These are phyloP conservation scores for Oryza punctata DNA, from an alignment of 176 grass and related monocot species.

Conservation along the genomic window DNA sequence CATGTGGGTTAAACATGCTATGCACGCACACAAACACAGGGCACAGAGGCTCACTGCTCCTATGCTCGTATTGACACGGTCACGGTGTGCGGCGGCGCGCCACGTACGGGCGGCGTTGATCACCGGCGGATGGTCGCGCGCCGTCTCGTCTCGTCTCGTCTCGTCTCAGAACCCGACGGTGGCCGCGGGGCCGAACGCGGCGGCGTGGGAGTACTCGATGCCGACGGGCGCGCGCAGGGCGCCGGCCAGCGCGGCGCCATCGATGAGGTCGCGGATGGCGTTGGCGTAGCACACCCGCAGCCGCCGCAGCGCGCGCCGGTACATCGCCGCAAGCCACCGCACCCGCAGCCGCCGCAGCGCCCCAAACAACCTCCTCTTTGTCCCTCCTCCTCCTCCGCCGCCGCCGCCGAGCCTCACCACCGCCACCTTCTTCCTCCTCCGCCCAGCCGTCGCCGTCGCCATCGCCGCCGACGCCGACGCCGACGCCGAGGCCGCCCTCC, in stretches of 20 bases:
- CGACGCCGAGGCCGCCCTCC: not conserved
- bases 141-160: not conserved
- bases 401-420: slow-evolving; percentile 52
- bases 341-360: slow-evolving; percentile 45
- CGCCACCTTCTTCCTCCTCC: slow-evolving; percentile 41
- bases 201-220: slow-evolving; percentile 47
- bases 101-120: too few relatives aligned
- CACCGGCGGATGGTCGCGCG: too few relatives aligned
- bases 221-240: slow-evolving; percentile 35
- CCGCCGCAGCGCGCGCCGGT: slow-evolving; percentile 44
- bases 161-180: slow-evolving; percentile 38
- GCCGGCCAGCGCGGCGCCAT: slow-evolving; percentile 46
- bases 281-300: slow-evolving; percentile 44
- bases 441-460: not conserved
- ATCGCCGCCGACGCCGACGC: not conserved
- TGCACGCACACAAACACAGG: too few relatives aligned
- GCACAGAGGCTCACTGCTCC: too few relatives aligned
- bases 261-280: slow-evolving; percentile 47
- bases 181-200: slow-evolving; percentile 48
- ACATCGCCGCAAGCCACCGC: slow-evolving; percentile 45
- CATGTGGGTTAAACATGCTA: too few relatives aligned
- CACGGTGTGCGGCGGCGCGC: too few relatives aligned
- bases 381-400: not conserved
- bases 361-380: slow-evolving; percentile 36
- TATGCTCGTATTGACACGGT: too few relatives aligned